phyloP scores from a whole-genome alignment of 2,329 filamentous ascomycete genomes.

The Fulvia fulva region DNA sequence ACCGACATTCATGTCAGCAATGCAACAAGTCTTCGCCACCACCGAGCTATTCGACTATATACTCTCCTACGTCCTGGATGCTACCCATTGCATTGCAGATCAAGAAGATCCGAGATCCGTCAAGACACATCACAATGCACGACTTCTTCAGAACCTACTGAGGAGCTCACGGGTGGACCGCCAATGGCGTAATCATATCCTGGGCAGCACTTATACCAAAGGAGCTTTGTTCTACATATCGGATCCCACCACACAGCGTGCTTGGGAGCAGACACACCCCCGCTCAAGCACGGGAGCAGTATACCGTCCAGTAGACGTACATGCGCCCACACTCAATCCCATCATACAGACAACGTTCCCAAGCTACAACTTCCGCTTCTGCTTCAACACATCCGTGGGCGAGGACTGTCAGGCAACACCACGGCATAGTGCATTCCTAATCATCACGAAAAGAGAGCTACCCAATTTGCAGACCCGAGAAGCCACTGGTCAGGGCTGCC shows the following conservation, averaged over 20 bases:
- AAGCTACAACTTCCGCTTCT: conserved; percentile 23
- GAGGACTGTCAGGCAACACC: background rate
- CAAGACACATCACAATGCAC: conserved; percentile 12
- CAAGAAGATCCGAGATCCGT: conserved; percentile 23
- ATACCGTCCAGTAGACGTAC: background rate
- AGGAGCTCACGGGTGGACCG: conserved; percentile 16
- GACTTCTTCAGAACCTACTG: conserved; percentile 12
- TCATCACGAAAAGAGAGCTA: conserved; percentile 19
- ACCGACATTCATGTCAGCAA: background rate
- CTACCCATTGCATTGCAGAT: conserved; percentile 14
- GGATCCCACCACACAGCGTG: conserved; percentile 7
- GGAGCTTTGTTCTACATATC: conserved; percentile 20
- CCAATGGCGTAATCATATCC: conserved; percentile 18
- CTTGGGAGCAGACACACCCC: conserved; percentile 1
- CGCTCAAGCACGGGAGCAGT: background rate
- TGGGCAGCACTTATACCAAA: conserved; percentile 11
- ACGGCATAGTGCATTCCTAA: conserved; percentile 20
- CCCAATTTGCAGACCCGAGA: conserved; percentile 6
- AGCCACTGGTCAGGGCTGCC: conserved; percentile 6
- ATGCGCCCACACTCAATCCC: conserved; percentile 19
- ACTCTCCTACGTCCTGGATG: conserved; percentile 11
- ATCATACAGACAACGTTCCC: conserved; percentile 22
- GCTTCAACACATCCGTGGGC: conserved; percentile 18
- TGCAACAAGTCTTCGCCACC: conserved; percentile 15
- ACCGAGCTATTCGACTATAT: conserved; percentile 23